Evolutionary conservation across 2,329 filamentous ascomycete species (phyloP), one percentile per base, ranked within the genome.

Genomic region (Colletotrichum sp.): DNA sequence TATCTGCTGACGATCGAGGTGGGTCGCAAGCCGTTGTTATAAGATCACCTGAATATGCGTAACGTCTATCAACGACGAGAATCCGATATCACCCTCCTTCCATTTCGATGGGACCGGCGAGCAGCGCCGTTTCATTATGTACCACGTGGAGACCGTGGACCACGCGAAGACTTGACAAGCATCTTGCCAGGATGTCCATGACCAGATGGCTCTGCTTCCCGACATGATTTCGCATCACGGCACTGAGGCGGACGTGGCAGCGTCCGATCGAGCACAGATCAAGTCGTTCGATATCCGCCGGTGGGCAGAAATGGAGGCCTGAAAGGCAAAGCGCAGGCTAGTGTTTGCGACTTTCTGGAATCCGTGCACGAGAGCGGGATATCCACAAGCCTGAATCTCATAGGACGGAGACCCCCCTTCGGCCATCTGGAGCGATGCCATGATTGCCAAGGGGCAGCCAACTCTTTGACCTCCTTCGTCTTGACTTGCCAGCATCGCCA

Each of bases 381-480:
- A 28, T 24, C 28, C 36, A 72, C 34, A 36, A 26, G 28, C 30
- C 52, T 48, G 18, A 6, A 18, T 32, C 34, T 60, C 48, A 67
- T 48, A 48, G 30, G 36, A 67, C 24, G 61, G 55, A n/a, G 21
- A 60, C 30, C 34, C 52, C 18, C 7, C 68, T 71, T 60, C 59
- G 60, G 21, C 6, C 34, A 9, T 5, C 28, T 4, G 18, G 21
- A 28, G 18, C 21, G 18, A 2, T 13, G 21, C n/a, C 28, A 39
- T 59, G 28, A 28, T 18, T 32, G 61, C 60, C 60, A 72, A 67
- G 61, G 16, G 21, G 16, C 7, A 34, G 5, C 6, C 26, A 18
- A 32, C 55, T 72, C 69, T 72, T 68, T 63, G 72, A 36, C 30
- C 72, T 34, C 69, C 61, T 72, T 55, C 73, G 26, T 75, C 73